Conservation (phyloP, 192 early-diverging fungal genomes). For the Phlyctochytrium arcticum region DNA sequence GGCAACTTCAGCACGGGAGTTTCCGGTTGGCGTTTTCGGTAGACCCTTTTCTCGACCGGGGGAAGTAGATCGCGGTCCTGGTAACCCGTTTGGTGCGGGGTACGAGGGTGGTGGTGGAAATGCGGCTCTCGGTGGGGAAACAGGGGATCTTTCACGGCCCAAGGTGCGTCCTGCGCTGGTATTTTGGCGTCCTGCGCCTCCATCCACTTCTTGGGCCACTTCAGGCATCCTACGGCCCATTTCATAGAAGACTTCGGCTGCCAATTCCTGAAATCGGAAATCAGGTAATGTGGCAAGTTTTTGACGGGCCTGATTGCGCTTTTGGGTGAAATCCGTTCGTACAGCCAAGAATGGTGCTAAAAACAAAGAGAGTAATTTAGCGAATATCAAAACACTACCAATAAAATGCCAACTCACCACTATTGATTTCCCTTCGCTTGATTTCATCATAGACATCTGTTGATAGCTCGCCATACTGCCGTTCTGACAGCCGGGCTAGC, state of each 20-base stretch:
- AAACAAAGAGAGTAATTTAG: too few relatives aligned
- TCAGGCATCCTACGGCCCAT: conserved; percentile 35
- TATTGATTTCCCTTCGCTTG: conserved; percentile 41
- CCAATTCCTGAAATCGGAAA: conserved; percentile 86
- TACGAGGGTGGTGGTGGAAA: too few relatives aligned
- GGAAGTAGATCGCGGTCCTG: too few relatives aligned
- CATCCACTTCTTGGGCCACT: conserved; percentile 3
- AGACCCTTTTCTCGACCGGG: too few relatives aligned
- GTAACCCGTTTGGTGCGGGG: too few relatives aligned
- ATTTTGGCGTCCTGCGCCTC: too few relatives aligned
- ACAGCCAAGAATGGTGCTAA: conserved; percentile 83
- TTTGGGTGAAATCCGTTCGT: conserved; percentile 78
- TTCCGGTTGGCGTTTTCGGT: too few relatives aligned
- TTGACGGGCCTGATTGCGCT: conserved; percentile 95
- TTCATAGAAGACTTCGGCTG: conserved; percentile 75
- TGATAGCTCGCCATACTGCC: conserved; percentile 84
- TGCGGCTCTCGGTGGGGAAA: too few relatives aligned
- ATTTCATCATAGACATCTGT: conserved; percentile 91
- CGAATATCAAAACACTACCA: neutral
- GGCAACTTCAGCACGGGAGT: too few relatives aligned
- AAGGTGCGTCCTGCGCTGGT: too few relatives aligned
- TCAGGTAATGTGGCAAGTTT: conserved; percentile 87
- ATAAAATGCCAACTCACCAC: neutral
- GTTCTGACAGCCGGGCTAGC: conserved; percentile 52
- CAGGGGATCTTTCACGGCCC: too few relatives aligned